Base-by-base conservation (phyloP, 1,139 yeast genomes). In the Magnusiomyces sp. region DNA sequence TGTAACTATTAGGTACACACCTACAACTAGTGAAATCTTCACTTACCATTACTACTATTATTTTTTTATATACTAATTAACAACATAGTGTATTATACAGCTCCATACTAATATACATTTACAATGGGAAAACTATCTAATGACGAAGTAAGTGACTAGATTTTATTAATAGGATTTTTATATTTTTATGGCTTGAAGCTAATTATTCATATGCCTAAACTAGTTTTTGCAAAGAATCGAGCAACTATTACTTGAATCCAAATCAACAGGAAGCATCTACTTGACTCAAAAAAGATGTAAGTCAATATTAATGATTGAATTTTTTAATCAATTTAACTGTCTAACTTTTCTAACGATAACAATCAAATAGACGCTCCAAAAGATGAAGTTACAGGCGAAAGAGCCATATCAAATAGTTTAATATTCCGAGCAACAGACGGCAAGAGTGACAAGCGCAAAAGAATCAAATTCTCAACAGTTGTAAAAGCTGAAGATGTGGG, bases 401-500 rank as follows among this genome's bases (percentile, higher is more conserved):
- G 47, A 9, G 23, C 55, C 13, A 52, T 51, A 14, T 49, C 56
- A 6, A 55, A 48, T 39, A 49, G 56, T 2, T 53, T 63, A 10
- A 51, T 63, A 32, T 60, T 63, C 50, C 55, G 67, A 42, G 66
- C 84, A 43, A 74, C 87, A 40, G 79, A 83, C 60, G 87, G 87
- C n/a, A 66, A 66, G 32, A 65, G 68, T 53, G 68, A 71, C 53
- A 72, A 75, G 56, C 63, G 67, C 39, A 69, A 70, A 52, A 79
- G 80, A 61, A 59, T 64, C 40, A 83, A 82, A 61, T 64, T 79
- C 44, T 77, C 86, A 7, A 85, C 95, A 0, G 76, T 80, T 19
- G 87, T 87, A 31, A 75, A 74, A 41, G 67, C 77, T 0, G 74
- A 71, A 3, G 69, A 74, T 17, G 69, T 86, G 57, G 84, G 80